Conservation (phyloP, 148 eudicot genomes). For the Pharnaceum exiguum region DNA sequence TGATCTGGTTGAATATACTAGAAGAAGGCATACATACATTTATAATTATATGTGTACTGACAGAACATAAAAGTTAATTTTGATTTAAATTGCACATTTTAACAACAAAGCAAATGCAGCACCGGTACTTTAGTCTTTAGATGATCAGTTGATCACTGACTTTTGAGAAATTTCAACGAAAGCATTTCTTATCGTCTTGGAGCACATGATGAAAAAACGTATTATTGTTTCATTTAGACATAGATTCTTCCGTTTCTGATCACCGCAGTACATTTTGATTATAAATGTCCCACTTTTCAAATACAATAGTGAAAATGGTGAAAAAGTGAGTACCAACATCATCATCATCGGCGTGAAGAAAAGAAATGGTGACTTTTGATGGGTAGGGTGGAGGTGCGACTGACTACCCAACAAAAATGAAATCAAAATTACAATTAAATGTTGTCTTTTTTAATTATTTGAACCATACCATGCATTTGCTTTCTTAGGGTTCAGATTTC, state of each 20-base stretch:
- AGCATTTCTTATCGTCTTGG: not conserved
- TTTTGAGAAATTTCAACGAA: too few species aligned
- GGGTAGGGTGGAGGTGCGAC: conserved; percentile 10
- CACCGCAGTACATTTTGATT: conserved; percentile 6
- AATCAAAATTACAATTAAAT: not conserved
- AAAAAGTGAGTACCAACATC: conserved; percentile 15
- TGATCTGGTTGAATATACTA: too few species aligned
- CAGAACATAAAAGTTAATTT: too few species aligned
- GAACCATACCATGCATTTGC: conserved; percentile 24
- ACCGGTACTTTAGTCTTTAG: too few species aligned
- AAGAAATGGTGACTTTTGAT: conserved; percentile 15
- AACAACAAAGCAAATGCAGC: too few species aligned
- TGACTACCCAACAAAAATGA: conserved; percentile 9
- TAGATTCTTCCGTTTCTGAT: conserved; percentile 12
- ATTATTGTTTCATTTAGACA: not conserved
- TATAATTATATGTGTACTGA: too few species aligned
- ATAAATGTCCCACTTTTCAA: conserved; percentile 17
- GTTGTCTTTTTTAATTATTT: conserved; percentile 11
- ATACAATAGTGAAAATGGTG: conserved; percentile 2
- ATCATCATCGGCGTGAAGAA: conserved; percentile 34
- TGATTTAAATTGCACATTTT: too few species aligned
- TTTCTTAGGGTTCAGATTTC: conserved; percentile 28
- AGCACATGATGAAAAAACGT: not conserved
- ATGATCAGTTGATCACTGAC: too few species aligned
- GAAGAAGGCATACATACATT: too few species aligned